Evolutionary conservation across 306 rosid species (phyloP).

Genomic region (Cucurbita moschata): DNA sequence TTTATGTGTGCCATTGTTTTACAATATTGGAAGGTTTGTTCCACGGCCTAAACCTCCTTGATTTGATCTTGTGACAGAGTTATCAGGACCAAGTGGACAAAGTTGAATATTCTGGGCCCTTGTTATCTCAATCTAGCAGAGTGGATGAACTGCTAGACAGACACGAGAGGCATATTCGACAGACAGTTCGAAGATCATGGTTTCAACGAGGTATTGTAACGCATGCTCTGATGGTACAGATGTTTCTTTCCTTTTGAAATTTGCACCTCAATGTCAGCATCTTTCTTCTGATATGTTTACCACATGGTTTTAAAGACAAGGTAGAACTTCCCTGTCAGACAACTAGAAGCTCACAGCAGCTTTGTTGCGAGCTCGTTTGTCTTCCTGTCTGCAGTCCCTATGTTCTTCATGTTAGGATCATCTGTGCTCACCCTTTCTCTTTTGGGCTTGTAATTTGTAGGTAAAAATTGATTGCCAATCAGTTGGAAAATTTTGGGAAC

Average conservation of each 20-base stretch:
- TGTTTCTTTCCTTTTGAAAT: background rate
- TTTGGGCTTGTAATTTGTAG: background rate
- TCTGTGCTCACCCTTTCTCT: background rate
- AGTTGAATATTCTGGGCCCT: conserved; percentile 90
- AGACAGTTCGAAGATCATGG: conserved; percentile 66
- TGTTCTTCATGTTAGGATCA: background rate
- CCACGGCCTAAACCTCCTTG: background rate
- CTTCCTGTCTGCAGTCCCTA: background rate
- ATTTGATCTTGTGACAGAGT: conserved; percentile 29
- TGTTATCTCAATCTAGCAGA: conserved; percentile 66
- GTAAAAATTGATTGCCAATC: background rate
- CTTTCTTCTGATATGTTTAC: background rate
- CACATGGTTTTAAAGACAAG: background rate
- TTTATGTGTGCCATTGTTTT: background rate
- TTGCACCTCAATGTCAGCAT: no score
- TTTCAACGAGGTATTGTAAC: conserved; percentile 58
- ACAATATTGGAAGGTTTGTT: background rate
- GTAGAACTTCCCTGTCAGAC: background rate
- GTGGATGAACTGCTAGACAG: conserved; percentile 87
- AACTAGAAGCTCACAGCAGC: background rate
- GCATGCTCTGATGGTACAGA: background rate
- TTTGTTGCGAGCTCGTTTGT: background rate
- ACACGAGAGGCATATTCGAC: conserved; percentile 81
- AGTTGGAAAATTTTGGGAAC: background rate
- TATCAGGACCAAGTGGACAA: conserved; percentile 67